A percentile compares a stretch with the other conserved stretches of the same genome.
These are phyloP conservation scores for Backusella morwellensis DNA, from an alignment of 192 early-diverging fungal species.

Conservation along the genomic window DNA sequence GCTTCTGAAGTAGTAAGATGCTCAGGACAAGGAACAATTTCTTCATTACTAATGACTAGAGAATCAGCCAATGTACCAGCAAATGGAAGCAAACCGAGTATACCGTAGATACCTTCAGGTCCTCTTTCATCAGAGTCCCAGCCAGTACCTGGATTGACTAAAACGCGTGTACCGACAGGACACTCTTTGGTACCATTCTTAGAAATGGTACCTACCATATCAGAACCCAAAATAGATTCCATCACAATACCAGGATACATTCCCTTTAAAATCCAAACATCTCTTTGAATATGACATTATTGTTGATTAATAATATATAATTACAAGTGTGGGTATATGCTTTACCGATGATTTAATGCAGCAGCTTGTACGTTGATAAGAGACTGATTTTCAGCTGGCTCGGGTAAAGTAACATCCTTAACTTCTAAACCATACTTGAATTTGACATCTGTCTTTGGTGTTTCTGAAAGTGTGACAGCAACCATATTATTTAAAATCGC, in stretches of 20 bases:
- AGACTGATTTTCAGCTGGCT: conserved; percentile 1
- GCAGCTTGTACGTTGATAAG: conserved; percentile 18
- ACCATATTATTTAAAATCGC: not conserved
- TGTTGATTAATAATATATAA: not conserved
- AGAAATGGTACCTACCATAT: conserved; percentile 20
- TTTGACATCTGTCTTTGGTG: not conserved
- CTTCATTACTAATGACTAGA: conserved; percentile 39
- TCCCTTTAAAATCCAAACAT: conserved; percentile 30
- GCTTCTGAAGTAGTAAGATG: conserved; percentile 61
- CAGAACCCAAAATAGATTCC: conserved; percentile 26
- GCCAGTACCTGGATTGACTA: conserved; percentile 7
- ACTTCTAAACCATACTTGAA: conserved; percentile 17
- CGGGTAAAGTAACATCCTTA: not conserved
- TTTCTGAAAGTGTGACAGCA: conserved; percentile 8
- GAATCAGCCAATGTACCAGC: conserved; percentile 59
- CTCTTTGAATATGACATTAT: conserved; percentile 9
- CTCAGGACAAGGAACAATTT: conserved; percentile 50
- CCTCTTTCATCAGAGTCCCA: conserved; percentile 52
- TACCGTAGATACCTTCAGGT: conserved; percentile 50
- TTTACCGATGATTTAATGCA: conserved; percentile 23
- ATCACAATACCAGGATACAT: conserved; percentile 20
- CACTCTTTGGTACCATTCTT: conserved; percentile 12
- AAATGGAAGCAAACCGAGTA: conserved; percentile 34
- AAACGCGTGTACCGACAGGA: conserved; percentile 3
- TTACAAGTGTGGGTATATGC: not conserved